A percentile compares a stretch with the other conserved stretches of the same genome.
Conservation (phyloP, 331 rosid genomes). For the Phaseolus coccineus region DNA sequence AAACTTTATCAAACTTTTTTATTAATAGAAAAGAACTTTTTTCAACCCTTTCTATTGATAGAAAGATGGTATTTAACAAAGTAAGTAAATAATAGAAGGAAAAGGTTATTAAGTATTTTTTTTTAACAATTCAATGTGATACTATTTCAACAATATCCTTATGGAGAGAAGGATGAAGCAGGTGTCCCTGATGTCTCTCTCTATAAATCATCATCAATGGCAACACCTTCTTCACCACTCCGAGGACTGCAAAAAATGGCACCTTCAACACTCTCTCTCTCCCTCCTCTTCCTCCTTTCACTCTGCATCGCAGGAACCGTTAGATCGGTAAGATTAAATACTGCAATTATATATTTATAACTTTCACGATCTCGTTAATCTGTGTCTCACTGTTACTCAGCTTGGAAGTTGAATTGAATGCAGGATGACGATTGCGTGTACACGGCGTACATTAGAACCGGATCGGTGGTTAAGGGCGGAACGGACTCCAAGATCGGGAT, state of each 20-base stretch:
- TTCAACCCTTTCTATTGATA: no score
- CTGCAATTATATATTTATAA: not conserved
- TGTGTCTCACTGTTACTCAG: not conserved
- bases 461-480: slow-evolving; percentile 69
- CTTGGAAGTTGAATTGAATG: not conserved
- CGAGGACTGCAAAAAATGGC: slow-evolving; percentile 27
- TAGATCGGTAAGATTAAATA: slow-evolving; percentile 40
- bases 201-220: not conserved
- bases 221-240: not conserved
- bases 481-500: slow-evolving; percentile 65
- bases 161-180: not conserved
- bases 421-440: slow-evolving; percentile 61
- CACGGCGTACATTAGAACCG: slow-evolving; percentile 67
- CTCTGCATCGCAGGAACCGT: slow-evolving; percentile 50
- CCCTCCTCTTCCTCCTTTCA: slow-evolving; percentile 35
- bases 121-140: no score
- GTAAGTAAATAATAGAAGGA: no score
- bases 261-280: slow-evolving; percentile 9
- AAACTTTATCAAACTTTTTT: no score
- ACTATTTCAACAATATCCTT: not conserved
- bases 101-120: no score
- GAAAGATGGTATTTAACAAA: no score
- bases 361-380: not conserved
- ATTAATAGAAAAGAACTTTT: no score
- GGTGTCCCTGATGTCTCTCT: not conserved